These are phyloP conservation scores for Colletotrichum neosansevieriae DNA, from an alignment of 2,329 filamentous ascomycete species.

Conservation along the genomic window DNA sequence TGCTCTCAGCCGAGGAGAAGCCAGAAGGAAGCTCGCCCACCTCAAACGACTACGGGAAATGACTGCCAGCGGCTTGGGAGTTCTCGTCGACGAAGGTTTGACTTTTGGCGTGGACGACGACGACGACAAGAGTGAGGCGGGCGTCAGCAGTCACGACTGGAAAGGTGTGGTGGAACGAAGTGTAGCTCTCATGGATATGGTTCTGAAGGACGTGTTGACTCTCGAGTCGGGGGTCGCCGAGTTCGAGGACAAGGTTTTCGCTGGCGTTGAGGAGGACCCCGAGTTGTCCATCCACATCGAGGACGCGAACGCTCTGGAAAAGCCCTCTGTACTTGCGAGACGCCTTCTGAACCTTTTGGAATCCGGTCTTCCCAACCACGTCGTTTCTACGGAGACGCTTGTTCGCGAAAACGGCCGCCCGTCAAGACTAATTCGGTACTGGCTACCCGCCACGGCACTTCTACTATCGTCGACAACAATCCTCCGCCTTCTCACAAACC, in stretches of 20 bases:
- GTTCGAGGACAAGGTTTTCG: conserved; percentile 75
- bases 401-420: conserved; percentile 80
- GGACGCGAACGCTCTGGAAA: conserved; percentile 57
- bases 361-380: conserved; percentile 76
- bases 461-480: conserved; percentile 88
- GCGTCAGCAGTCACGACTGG: conserved; percentile 63
- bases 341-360: conserved; percentile 78
- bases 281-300: conserved; percentile 67
- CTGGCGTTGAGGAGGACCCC: conserved; percentile 70
- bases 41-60: conserved; percentile 81
- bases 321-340: conserved; percentile 71
- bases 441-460: conserved; percentile 80
- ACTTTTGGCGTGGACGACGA: conserved; percentile 72
- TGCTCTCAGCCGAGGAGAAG: conserved; percentile 79
- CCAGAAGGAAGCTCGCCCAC: conserved; percentile 77
- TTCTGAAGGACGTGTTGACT: conserved; percentile 78
- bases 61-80: conserved; percentile 86
- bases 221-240: conserved; percentile 72
- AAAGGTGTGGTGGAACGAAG: conserved; percentile 84
- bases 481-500: conserved; percentile 81
- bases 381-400: conserved; percentile 64
- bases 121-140: conserved; percentile 63
- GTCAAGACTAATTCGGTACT: conserved; percentile 82
- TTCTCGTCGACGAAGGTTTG: conserved; percentile 88
- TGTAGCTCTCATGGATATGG: conserved; percentile 86